Evolutionary conservation across 306 rosid genomes (phyloP), one percentile per base, ranked within the genome.

Genomic region (Ziziphus jujuba): DNA sequence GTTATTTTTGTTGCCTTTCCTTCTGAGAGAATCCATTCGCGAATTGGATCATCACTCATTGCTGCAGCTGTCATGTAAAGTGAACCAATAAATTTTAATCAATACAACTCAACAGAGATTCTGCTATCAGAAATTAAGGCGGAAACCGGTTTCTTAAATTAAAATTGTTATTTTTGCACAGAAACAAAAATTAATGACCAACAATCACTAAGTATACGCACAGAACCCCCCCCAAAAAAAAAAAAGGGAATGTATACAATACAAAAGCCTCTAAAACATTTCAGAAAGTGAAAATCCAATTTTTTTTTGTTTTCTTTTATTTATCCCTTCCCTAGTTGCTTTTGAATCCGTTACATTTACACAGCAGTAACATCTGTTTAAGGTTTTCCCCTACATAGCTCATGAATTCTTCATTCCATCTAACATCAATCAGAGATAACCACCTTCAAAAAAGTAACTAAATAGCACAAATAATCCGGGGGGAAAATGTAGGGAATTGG

Each of bases 11-110:
- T 75, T 51, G 97, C 97, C 56, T 88, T 86, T 57, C 96, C 98
- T 73, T 87, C 93, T 0, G 88, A 81, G 34, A 92, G 91, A 74
- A 90, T 86, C 98, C 98, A 92, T 51, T 90, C 88, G 28, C 92
- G 84, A 67, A 92, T 73, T 3, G 98, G 98, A 82, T 92, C 97
- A 63, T 78, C 82, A 60, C 85, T 82, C 86, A 89, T 86, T 51
- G 86, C 82, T 31, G 83, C 87, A 69, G 66, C 97, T 93, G 81
- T 21, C 16, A 79, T 67, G 75, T 17, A 54, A 80, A 57, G 51
- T 64, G 55, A 10, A 61, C 23, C 43, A 11, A 35, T 48, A 51
- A 72, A 24, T 51, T n/a, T 65, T 49, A 50, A 11, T 43, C 65
- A 67, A 25, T 45, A 53, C 34, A 56, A 36, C 24, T 66, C 71